phyloP scores from a whole-genome alignment of 805 yeast species.

The Schwanniomyces occidentalis region DNA sequence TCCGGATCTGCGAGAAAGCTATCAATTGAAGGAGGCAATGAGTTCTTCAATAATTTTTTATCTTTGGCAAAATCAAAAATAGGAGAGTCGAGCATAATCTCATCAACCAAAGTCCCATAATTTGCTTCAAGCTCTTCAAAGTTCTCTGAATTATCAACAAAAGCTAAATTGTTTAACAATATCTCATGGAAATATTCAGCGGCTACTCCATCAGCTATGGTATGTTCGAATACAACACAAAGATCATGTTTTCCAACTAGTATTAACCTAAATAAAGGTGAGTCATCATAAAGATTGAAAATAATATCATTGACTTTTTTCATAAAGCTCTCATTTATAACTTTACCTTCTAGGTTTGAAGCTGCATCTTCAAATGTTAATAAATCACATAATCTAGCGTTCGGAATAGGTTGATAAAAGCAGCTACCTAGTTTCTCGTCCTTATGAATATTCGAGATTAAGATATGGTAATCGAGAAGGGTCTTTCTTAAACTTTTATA shows the following conservation, averaged over 20 bases:
- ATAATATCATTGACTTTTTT: slow-evolving; percentile 17
- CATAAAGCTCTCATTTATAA: slow-evolving; percentile 30
- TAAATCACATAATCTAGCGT: slow-evolving; percentile 25
- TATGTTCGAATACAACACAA: slow-evolving; percentile 34
- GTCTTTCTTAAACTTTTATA: slow-evolving; percentile 30
- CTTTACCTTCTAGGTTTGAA: slow-evolving; percentile 14
- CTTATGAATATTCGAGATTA: slow-evolving; percentile 25
- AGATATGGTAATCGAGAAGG: slow-evolving; percentile 34
- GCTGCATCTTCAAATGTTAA: slow-evolving; percentile 15
- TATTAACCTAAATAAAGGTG: slow-evolving; percentile 30
- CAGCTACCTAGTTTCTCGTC: slow-evolving; percentile 24
- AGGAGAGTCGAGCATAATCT: slow-evolving; percentile 9
- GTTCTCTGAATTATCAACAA: slow-evolving; percentile 11
- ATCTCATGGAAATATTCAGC: slow-evolving; percentile 36
- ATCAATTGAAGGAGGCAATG: slow-evolving; percentile 39
- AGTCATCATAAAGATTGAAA: slow-evolving; percentile 22
- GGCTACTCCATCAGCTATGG: slow-evolving; percentile 40
- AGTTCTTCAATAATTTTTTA: slow-evolving; percentile 16
- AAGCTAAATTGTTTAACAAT: slow-evolving; percentile 27
- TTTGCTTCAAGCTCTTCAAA: slow-evolving; percentile 4
- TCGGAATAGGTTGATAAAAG: slow-evolving; percentile 26
- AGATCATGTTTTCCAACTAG: slow-evolving; percentile 22
- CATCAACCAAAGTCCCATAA: slow-evolving; percentile 17
- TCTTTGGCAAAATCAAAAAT: slow-evolving; percentile 26
- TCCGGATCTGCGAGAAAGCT: slow-evolving; percentile 24